phyloP scores from a whole-genome alignment of 2,329 filamentous ascomycete genomes.

The Exophiala viscosa region DNA sequence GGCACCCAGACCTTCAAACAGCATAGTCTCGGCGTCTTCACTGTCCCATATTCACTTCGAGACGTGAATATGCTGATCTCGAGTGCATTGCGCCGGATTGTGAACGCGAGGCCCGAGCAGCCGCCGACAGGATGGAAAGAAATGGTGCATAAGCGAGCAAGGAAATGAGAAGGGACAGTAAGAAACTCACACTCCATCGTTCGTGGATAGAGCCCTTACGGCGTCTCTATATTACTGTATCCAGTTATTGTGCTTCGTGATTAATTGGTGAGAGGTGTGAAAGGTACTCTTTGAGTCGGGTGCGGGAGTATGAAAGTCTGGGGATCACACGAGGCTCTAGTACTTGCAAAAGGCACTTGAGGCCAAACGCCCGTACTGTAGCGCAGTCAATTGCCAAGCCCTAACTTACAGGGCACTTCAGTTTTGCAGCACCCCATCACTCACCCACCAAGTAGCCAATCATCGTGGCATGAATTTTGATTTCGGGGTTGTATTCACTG shows the following conservation, averaged over 20 bases:
- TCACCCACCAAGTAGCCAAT: conserved; percentile 9
- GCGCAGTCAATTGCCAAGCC: conserved; percentile 12
- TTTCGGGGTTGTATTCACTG: conserved; percentile 17
- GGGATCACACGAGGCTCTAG: conserved; percentile 16
- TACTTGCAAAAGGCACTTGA: background rate
- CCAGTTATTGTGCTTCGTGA: background rate
- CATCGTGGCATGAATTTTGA: conserved; percentile 15
- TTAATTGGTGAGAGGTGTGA: conserved; percentile 5
- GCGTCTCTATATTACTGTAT: conserved; percentile 9
- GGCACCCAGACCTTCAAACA: conserved; percentile 1
- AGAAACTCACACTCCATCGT: conserved; percentile 23
- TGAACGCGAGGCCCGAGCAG: conserved; percentile 18
- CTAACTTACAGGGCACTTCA: too few species aligned
- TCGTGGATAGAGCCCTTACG: conserved; percentile 14
- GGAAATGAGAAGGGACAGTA: background rate
- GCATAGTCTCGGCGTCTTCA: background rate
- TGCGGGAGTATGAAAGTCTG: conserved; percentile 18
- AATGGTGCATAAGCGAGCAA: background rate
- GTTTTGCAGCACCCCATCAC: background rate
- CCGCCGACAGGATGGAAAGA: conserved; percentile 9
- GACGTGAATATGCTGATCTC: conserved; percentile 4
- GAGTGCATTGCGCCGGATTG: conserved; percentile 1
- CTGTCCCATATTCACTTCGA: background rate
- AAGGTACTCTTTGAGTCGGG: conserved; percentile 3
- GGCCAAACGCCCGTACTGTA: background rate